Evolutionary conservation across 2,329 filamentous ascomycete species (phyloP).

Genomic region (Dendryphion nanum): DNA sequence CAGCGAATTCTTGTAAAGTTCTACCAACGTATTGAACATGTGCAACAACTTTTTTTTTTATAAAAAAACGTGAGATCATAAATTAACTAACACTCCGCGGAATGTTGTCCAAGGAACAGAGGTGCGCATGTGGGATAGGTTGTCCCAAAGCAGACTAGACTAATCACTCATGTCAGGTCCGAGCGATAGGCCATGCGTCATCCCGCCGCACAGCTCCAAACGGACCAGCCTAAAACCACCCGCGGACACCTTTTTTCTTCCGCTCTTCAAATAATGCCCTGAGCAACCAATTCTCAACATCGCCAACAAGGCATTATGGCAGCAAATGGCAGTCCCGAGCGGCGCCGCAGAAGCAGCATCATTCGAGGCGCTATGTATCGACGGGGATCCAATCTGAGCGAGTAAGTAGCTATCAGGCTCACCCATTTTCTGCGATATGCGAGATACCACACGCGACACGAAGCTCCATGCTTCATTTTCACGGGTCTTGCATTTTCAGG

Average conservation of each 20-base stretch:
- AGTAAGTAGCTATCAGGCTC: slow-evolving; percentile 28
- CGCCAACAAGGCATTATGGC: slow-evolving; percentile 1
- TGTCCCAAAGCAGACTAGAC: too few species aligned
- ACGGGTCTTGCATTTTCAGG: too few species aligned
- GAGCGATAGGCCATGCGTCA: neutral
- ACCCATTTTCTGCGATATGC: neutral
- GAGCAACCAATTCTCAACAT: slow-evolving; percentile 3
- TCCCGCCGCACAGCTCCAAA: neutral
- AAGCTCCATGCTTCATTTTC: too few species aligned
- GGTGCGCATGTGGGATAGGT: too few species aligned
- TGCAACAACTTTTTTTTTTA: too few species aligned
- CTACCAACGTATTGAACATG: too few species aligned
- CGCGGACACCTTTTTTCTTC: neutral
- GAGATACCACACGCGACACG: slow-evolving; percentile 4
- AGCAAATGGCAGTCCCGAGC: slow-evolving; percentile 34
- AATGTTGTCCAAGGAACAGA: too few species aligned
- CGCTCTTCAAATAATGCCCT: slow-evolving; percentile 12
- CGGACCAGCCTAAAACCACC: neutral
- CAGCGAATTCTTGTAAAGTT: too few species aligned
- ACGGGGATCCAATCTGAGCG: slow-evolving; percentile 64
- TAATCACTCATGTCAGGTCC: neutral
- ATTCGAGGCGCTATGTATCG: slow-evolving; percentile 60
- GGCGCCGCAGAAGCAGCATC: too few species aligned
- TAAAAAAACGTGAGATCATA: too few species aligned
- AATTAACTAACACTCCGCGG: too few species aligned